These are phyloP conservation scores for Thielaviopsis musarum DNA, from an alignment of 2,329 filamentous ascomycete genomes.

Conservation along the genomic window DNA sequence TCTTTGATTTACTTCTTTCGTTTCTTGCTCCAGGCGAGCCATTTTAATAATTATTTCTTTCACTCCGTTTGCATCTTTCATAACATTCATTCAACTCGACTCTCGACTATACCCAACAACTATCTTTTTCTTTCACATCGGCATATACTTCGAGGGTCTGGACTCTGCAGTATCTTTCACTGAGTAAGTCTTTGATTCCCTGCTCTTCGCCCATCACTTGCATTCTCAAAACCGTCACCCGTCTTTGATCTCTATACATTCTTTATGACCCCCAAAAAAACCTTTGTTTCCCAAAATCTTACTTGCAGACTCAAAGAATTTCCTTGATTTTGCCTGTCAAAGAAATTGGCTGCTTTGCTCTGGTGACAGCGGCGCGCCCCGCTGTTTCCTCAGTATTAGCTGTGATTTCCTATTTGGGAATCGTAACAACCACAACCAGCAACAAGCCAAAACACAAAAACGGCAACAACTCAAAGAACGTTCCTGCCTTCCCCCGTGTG, in stretches of 20 bases:
- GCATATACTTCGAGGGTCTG: background rate
- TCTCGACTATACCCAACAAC: background rate
- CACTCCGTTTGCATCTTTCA: background rate
- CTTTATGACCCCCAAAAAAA: background rate
- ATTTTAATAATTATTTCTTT: background rate
- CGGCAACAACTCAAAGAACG: too few species aligned
- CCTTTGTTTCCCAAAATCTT: background rate
- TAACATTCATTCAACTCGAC: background rate
- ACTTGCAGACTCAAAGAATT: too few species aligned
- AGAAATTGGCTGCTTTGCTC: too few species aligned
- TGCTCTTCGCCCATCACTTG: background rate
- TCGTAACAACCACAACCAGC: too few species aligned
- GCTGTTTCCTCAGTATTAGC: too few species aligned
- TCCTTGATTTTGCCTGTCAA: too few species aligned
- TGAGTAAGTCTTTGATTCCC: background rate
- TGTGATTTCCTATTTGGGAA: too few species aligned
- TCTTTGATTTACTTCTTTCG: background rate
- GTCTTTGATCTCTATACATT: background rate
- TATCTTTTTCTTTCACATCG: background rate
- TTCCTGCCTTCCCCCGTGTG: too few species aligned
- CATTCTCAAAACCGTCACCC: background rate
- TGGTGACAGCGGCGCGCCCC: too few species aligned
- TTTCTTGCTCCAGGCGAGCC: background rate
- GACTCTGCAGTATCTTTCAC: background rate
- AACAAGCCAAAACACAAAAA: too few species aligned